Conservation (phyloP, 805 yeast species). For the Tetrapisispora pingtungensis region DNA sequence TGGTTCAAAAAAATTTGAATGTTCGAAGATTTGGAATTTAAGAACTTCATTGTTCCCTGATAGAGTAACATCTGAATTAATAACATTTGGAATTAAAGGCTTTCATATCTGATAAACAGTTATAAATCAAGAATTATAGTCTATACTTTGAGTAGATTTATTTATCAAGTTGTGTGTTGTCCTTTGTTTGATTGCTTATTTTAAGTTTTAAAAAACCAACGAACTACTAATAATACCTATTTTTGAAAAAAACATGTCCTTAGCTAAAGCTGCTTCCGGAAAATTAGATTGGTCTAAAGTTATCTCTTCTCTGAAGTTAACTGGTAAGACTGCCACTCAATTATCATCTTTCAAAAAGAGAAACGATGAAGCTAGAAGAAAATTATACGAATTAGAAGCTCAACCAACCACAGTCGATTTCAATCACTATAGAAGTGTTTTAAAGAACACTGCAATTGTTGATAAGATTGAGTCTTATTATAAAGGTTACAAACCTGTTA, state of each 20-base stretch:
- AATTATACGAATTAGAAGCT: constrained; percentile 54
- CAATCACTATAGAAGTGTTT: constrained; percentile 60
- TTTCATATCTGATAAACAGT: too few species aligned
- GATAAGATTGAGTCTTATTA: constrained; percentile 73
- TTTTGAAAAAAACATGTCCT: constrained; percentile 16
- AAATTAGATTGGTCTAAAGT: constrained; percentile 95
- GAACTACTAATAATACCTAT: too few species aligned
- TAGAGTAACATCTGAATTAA: too few species aligned
- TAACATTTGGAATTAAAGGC: too few species aligned
- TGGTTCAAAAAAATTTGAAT: background rate
- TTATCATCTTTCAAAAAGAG: constrained; percentile 93
- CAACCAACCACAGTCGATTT: constrained; percentile 79
- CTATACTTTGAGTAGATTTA: too few species aligned
- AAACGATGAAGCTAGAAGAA: constrained; percentile 93
- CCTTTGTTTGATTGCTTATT: too few species aligned
- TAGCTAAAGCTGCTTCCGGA: constrained; percentile 51
- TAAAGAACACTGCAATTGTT: constrained; percentile 74
- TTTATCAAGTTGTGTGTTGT: too few species aligned
- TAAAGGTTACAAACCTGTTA: constrained; percentile 66
- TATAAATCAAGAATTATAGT: too few species aligned
- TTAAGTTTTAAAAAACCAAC: too few species aligned
- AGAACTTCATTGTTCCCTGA: background rate
- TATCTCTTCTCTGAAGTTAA: constrained; percentile 76
- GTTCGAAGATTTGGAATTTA: background rate
- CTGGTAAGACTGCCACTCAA: constrained; percentile 85